phyloP scores from a whole-genome alignment of 441 rosid species.

The Sinapis alba region DNA sequence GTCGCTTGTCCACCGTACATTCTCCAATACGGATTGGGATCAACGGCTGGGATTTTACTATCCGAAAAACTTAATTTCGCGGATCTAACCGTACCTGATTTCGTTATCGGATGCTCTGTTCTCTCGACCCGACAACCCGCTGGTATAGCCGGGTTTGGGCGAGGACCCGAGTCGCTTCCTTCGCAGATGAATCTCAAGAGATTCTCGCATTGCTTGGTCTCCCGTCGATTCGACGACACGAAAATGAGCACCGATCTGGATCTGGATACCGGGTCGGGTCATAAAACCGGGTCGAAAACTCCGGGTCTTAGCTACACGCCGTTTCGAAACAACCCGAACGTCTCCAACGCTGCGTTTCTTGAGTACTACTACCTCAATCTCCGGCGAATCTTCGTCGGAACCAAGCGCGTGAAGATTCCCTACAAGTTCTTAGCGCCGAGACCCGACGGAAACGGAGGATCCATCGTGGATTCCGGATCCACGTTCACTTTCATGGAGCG shows the following conservation, averaged over 20 bases:
- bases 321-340: conserved; percentile 53
- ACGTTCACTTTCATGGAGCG: conserved; percentile 84
- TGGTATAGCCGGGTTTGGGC: conserved; percentile 89
- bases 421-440: conserved; percentile 58
- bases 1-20: conserved; percentile 69
- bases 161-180: conserved; percentile 66
- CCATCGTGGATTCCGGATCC: conserved; percentile 88
- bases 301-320: conserved; percentile 67
- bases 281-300: conserved; percentile 45
- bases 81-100: conserved; percentile 46
- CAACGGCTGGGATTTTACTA: conserved; percentile 66
- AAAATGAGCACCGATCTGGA: conserved; percentile 58
- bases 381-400: conserved; percentile 69
- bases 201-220: conserved; percentile 74
- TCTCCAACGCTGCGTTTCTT: conserved; percentile 42
- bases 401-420: conserved; percentile 59
- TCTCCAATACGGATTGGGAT: conserved; percentile 74
- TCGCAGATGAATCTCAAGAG: conserved; percentile 62
- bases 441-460: conserved; percentile 75
- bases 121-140: conserved; percentile 71
- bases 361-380: conserved; percentile 66
- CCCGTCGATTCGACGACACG: conserved; percentile 62
- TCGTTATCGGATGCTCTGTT: conserved; percentile 79
- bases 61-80: conserved; percentile 59
- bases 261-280: conserved; percentile 50